These are phyloP conservation scores for Globisporangium cylindrosporum DNA, from an alignment of 352 stramenopile genomes.

Conservation along the genomic window DNA sequence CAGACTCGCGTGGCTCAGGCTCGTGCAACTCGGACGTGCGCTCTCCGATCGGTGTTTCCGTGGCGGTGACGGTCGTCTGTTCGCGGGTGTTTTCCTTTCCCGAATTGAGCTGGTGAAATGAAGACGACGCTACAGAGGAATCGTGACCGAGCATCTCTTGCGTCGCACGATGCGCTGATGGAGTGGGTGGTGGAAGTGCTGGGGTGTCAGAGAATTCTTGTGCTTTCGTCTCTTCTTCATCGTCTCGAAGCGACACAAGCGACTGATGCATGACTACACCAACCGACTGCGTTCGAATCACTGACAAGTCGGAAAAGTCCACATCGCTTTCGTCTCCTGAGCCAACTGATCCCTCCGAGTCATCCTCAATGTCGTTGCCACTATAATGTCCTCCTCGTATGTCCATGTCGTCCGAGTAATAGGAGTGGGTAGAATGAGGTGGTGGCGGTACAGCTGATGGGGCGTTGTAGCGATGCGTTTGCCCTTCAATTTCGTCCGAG, in stretches of 20 bases:
- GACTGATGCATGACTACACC: constrained; percentile 14
- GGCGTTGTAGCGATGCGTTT: constrained; percentile 1
- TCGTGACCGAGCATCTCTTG: constrained; percentile 32
- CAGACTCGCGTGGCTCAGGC: not conserved
- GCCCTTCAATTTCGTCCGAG: not conserved
- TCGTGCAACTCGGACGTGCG: constrained; percentile 4
- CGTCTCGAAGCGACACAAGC: constrained; percentile 12
- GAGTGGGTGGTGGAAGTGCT: constrained; percentile 38
- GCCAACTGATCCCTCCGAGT: constrained; percentile 38
- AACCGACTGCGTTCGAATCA: constrained; percentile 7
- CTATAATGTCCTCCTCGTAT: constrained; percentile 5
- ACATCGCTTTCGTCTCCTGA: constrained; percentile 31
- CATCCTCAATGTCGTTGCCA: constrained; percentile 17
- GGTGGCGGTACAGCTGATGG: not conserved
- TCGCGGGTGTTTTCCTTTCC: not conserved
- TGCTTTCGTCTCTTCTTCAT: constrained; percentile 54
- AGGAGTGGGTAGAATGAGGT: not conserved
- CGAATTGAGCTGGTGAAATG: constrained; percentile 4
- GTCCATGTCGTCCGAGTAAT: constrained; percentile 3
- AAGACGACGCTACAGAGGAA: constrained; percentile 26
- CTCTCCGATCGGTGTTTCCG: constrained; percentile 2
- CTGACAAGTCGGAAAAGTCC: constrained; percentile 6
- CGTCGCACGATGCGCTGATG: constrained; percentile 36
- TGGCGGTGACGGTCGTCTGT: not conserved
- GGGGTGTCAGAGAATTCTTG: constrained; percentile 44